These are phyloP conservation scores for Gnomoniopsis sp. DNA, from an alignment of 2,329 filamentous ascomycete species.

Conservation along the genomic window DNA sequence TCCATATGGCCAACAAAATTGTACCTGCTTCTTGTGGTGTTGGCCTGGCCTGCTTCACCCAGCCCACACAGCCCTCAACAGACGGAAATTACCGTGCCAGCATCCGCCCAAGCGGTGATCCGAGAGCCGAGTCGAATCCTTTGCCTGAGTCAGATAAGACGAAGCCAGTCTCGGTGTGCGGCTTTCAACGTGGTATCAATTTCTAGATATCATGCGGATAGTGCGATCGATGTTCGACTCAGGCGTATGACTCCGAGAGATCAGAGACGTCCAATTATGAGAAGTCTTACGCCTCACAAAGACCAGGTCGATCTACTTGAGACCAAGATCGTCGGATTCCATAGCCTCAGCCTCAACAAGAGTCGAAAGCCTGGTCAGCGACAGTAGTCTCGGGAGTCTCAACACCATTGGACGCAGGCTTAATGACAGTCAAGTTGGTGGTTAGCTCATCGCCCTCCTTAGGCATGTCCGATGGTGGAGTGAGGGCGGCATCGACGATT, in stretches of 20 bases:
- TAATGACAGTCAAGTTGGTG: neutral
- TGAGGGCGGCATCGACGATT: slow-evolving; percentile 13
- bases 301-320: neutral
- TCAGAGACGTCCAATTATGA: neutral
- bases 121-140: neutral
- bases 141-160: neutral
- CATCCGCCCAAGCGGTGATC: neutral
- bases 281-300: neutral
- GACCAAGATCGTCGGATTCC: neutral
- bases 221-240: neutral
- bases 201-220: neutral
- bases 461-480: slow-evolving; percentile 7
- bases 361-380: neutral
- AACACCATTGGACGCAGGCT: slow-evolving; percentile 2
- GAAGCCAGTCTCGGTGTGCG: neutral
- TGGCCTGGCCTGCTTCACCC: neutral
- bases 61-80: too few relatives aligned
- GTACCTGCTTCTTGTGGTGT: too few relatives aligned
- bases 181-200: neutral
- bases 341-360: slow-evolving; percentile 3
- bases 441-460: slow-evolving; percentile 8
- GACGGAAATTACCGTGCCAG: too few relatives aligned
- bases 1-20: too few relatives aligned
- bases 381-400: slow-evolving; percentile 10
- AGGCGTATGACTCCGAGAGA: neutral